Conservation (phyloP, 148 eudicot genomes). For the Tetragonia tetragonoides region DNA sequence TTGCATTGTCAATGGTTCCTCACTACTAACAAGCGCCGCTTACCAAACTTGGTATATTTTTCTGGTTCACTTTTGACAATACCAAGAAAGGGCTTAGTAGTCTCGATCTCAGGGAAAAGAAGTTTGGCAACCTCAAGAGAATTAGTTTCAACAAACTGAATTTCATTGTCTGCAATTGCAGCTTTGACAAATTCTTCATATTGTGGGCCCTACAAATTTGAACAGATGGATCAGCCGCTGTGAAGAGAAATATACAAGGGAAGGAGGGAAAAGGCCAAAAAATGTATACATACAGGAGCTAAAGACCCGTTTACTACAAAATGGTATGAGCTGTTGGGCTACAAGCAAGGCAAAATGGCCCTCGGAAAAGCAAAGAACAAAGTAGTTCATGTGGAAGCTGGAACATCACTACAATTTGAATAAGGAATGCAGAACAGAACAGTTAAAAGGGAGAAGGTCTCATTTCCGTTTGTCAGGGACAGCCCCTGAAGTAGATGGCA, state of each 20-base stretch:
- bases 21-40: constrained; percentile 21
- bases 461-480: too few relatives aligned
- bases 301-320: too few relatives aligned
- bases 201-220: constrained; percentile 55
- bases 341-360: too few relatives aligned
- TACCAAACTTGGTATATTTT: constrained; percentile 69
- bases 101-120: constrained; percentile 55
- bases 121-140: constrained; percentile 50
- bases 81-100: constrained; percentile 50
- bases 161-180: constrained; percentile 66
- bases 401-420: too few relatives aligned
- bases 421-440: too few relatives aligned
- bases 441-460: too few relatives aligned
- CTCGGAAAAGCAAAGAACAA: too few relatives aligned
- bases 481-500: too few relatives aligned
- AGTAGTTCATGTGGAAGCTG: too few relatives aligned
- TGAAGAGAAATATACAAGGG: neutral
- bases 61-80: constrained; percentile 91
- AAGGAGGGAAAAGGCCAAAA: neutral
- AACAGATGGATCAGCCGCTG: constrained; percentile 2
- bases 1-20: neutral
- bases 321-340: too few relatives aligned
- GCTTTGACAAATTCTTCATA: constrained; percentile 79
- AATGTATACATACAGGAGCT: neutral
- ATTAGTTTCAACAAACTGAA: constrained; percentile 81